Conservation (phyloP, 306 rosid genomes). For the Lupinus albus region DNA sequence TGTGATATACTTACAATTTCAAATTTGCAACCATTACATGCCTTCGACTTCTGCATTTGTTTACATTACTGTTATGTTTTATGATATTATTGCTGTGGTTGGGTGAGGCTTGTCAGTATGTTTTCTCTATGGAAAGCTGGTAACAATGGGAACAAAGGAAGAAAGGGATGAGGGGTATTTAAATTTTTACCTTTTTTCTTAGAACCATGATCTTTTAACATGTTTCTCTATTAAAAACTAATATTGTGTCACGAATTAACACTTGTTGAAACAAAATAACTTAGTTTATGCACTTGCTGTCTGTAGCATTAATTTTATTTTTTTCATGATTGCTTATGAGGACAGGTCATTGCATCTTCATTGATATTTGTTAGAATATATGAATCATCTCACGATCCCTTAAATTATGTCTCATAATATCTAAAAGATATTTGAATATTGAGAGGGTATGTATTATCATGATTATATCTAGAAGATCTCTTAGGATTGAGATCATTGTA, state of each 20-base stretch:
- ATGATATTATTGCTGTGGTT: conserved; percentile 7
- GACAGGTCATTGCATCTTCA: conserved; percentile 11
- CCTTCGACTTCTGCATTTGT: not conserved
- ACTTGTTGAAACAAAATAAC: not conserved
- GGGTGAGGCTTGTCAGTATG: not conserved
- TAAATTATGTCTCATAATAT: too few relatives aligned
- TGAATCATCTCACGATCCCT: too few relatives aligned
- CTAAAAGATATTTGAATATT: too few relatives aligned
- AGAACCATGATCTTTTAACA: not conserved
- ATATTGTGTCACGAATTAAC: not conserved
- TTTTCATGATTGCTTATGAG: not conserved
- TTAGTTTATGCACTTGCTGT: not conserved
- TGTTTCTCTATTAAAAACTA: not conserved
- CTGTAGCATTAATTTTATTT: not conserved
- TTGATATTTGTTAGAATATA: not conserved
- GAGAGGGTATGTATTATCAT: too few relatives aligned
- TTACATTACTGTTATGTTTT: not conserved
- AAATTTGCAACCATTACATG: not conserved
- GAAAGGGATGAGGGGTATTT: not conserved
- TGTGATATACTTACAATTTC: not conserved
- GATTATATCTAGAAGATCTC: too few relatives aligned
- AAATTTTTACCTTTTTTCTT: not conserved
- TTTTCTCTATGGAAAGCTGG: not conserved
- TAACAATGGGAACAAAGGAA: not conserved
- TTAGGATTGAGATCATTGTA: too few relatives aligned